Evolutionary conservation across 257 asterid genomes (phyloP).

Genomic region (Marsdenia floribunda): DNA sequence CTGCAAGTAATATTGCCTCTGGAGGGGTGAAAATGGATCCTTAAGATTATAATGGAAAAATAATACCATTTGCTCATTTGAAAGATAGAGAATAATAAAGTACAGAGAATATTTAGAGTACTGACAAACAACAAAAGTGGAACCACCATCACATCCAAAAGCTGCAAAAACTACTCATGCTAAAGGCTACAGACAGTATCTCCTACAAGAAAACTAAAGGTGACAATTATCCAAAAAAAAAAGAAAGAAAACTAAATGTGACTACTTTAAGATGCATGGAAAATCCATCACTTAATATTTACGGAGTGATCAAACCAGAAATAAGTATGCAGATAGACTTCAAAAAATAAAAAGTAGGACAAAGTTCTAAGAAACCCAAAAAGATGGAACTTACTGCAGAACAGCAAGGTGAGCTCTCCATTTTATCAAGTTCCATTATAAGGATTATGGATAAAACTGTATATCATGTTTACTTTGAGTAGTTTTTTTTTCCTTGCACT

Average conservation of each 20-base stretch:
- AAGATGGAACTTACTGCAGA: constrained; percentile 1
- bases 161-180: neutral
- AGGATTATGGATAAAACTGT: neutral
- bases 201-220: neutral
- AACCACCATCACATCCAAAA: neutral
- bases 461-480: neutral
- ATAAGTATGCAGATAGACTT: neutral
- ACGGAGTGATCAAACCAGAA: no score
- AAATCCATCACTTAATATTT: neutral
- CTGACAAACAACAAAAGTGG: neutral
- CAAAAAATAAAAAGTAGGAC: neutral
- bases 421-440: no score
- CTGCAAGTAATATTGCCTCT: constrained; percentile 32
- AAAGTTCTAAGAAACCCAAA: neutral
- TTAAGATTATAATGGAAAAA: constrained; percentile 1
- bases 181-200: neutral
- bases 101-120: neutral
- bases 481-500: neutral
- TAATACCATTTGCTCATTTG: neutral
- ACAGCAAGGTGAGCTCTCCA: neutral
- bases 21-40: neutral
- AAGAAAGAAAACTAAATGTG: neutral
- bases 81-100: neutral
- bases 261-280: neutral
- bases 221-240: neutral